phyloP scores from a whole-genome alignment of 148 eudicot genomes.

The Silene uniflora region DNA sequence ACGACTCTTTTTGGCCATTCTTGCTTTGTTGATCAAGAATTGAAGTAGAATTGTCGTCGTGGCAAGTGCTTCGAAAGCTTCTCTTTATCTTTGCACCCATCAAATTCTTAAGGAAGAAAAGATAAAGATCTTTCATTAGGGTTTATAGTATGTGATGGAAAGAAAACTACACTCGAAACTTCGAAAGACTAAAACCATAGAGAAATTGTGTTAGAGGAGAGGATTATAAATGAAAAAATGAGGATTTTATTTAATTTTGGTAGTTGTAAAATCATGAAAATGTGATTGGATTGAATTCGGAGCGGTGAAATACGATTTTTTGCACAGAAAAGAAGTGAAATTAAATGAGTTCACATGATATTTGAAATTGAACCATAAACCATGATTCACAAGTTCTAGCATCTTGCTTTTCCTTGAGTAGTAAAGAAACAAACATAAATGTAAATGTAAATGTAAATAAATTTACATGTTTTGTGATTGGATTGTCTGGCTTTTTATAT shows the following conservation, averaged over 20 bases:
- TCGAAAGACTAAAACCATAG: background rate
- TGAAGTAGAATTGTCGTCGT: slow-evolving; percentile 58
- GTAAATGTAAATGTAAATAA: no score
- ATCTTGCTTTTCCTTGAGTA: slow-evolving; percentile 14
- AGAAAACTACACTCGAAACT: background rate
- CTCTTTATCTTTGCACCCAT: slow-evolving; percentile 61
- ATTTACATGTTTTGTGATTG: background rate
- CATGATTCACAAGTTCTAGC: slow-evolving; percentile 42
- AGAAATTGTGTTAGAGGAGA: background rate
- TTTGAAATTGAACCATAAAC: slow-evolving; percentile 20
- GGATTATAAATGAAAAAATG: slow-evolving; percentile 15
- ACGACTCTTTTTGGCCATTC: background rate
- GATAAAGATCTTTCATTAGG: slow-evolving; percentile 68
- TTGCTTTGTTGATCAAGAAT: slow-evolving; percentile 48
- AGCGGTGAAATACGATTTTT: slow-evolving; percentile 28
- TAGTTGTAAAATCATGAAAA: slow-evolving; percentile 7
- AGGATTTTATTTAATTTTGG: background rate
- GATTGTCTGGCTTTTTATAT: background rate
- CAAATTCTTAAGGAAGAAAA: slow-evolving; percentile 62
- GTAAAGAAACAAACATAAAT: background rate
- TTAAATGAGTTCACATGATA: slow-evolving; percentile 42
- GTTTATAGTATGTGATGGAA: background rate
- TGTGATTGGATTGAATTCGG: slow-evolving; percentile 37
- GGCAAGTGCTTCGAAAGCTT: slow-evolving; percentile 61
- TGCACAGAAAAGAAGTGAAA: background rate